Base-by-base conservation (phyloP, 1,139 yeast species). In the Arxiozyma heterogenica region DNA sequence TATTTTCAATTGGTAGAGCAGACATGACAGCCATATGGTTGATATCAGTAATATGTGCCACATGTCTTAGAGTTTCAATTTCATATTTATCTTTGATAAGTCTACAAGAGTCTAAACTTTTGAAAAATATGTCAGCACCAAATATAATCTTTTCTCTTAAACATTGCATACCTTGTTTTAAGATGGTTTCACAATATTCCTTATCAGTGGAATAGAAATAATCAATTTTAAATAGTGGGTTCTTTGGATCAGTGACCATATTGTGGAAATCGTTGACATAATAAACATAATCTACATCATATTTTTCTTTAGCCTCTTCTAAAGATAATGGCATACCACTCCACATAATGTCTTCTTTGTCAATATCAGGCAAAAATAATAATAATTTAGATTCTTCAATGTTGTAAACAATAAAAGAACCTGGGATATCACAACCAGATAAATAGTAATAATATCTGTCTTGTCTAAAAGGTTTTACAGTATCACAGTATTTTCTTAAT, bases 261-360 rank as follows among this genome's bases (percentile, higher is more conserved):
- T 17, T 46, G 17, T 46, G 49, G 43, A 57, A 65, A 8, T 80
- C 82, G 18, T 71, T 66, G 12, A 76, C 79, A 64, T 84, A 86
- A 59, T 80, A 72, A 54, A 91, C 95, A 46, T 80, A 84, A 68
- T 93, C 98, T 41, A 88, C 91, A 61, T 91, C 96, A 63, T 73
- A 93, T 58, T 75, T 76, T 21, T 72, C 67, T 50, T 70, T 56
- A 0, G 97, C 96, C 23, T 84, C 82, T 52, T 84, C 82, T n/a
- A 76, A 63, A 44, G 81, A 73, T 53, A 88, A 60, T 1, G 98
- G 98, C 71, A 85, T 68, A 0, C 98, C 98, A 55, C 94, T 84
- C 98, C 98, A 93, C 91, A 93, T 86, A 50, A 93, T 87, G 66
- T 88, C 96, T 49, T 93, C 98, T 52, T 79, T 73, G 66, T 90